A percentile compares a stretch with the other conserved stretches of the same genome.
These are phyloP conservation scores for Pseudopyrenochaeta lycopersici DNA, from an alignment of 2,329 filamentous ascomycete species.

Conservation along the genomic window DNA sequence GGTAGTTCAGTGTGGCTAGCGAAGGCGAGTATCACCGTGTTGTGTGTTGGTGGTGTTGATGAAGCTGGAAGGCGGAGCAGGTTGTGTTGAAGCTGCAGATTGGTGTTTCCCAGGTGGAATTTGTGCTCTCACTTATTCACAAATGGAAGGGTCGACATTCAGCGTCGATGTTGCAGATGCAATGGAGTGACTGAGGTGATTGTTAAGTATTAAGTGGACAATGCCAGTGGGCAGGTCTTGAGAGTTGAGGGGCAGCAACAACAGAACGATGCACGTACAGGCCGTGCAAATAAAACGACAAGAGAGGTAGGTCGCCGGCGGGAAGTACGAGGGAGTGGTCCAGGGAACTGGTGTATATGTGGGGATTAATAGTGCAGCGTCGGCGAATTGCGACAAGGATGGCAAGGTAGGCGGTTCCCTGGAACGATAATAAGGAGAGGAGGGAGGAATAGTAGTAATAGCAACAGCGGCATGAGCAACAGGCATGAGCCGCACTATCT, in stretches of 20 bases:
- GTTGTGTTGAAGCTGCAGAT: slow-evolving; percentile 13
- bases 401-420: slow-evolving; percentile 31
- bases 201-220: neutral
- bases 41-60: neutral
- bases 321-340: slow-evolving; percentile 28
- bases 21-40: neutral
- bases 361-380: slow-evolving; percentile 30
- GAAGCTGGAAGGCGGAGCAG: slow-evolving; percentile 15
- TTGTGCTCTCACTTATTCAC: slow-evolving; percentile 9
- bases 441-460: slow-evolving; percentile 27
- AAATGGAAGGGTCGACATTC: slow-evolving; percentile 3
- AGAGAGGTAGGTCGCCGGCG: slow-evolving; percentile 20
- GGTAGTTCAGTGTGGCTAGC: too few species aligned
- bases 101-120: slow-evolving; percentile 8
- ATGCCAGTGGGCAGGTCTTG: neutral
- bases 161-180: slow-evolving; percentile 6
- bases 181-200: neutral
- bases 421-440: slow-evolving; percentile 35
- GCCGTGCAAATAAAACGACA: slow-evolving; percentile 15
- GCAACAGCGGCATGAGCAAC: slow-evolving; percentile 38
- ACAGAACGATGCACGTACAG: slow-evolving; percentile 19
- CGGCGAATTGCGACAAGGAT: slow-evolving; percentile 37
- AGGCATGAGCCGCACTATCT: slow-evolving; percentile 39
- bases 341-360: slow-evolving; percentile 26
- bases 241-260: slow-evolving; percentile 12